These are phyloP conservation scores for Backusella liffmaniae DNA, from an alignment of 192 early-diverging fungal genomes.

Conservation along the genomic window DNA sequence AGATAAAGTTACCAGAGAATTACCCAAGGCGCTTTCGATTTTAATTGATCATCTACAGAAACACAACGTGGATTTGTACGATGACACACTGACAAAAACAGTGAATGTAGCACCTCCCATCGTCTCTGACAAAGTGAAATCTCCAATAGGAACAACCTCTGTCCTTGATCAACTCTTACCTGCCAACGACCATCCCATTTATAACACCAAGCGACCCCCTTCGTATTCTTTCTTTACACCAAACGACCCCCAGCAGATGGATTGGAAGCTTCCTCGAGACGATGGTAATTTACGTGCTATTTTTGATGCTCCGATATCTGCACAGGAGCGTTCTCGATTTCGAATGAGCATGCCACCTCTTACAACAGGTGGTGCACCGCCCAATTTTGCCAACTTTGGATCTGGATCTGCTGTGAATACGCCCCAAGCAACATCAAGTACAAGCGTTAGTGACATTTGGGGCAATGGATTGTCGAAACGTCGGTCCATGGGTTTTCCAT, in stretches of 20 bases:
- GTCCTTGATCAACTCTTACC: background rate
- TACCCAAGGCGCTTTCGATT: background rate
- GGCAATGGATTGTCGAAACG: background rate
- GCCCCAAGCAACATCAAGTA: background rate
- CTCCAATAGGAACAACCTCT: background rate
- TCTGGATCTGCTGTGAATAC: background rate
- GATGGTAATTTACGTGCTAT: conserved; percentile 4
- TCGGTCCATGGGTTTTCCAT: background rate
- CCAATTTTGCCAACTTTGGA: background rate
- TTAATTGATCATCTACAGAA: background rate
- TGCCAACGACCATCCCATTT: background rate
- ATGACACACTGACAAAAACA: background rate
- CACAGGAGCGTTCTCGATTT: background rate
- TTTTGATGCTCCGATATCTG: conserved; percentile 12
- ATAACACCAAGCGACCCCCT: background rate
- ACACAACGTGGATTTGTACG: background rate
- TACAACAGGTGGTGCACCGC: background rate
- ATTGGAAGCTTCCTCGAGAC: background rate
- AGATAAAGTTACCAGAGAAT: background rate
- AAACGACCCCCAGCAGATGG: background rate
- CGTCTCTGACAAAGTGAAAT: background rate
- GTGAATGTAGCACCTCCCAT: background rate
- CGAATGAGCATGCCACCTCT: conserved; percentile 5
- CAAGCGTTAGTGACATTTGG: background rate
- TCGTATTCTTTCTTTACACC: background rate